A percentile compares a stretch with the other conserved stretches of the same genome.
phyloP scores from a whole-genome alignment of 257 asterid species.

The Buddleja alternifolia region DNA sequence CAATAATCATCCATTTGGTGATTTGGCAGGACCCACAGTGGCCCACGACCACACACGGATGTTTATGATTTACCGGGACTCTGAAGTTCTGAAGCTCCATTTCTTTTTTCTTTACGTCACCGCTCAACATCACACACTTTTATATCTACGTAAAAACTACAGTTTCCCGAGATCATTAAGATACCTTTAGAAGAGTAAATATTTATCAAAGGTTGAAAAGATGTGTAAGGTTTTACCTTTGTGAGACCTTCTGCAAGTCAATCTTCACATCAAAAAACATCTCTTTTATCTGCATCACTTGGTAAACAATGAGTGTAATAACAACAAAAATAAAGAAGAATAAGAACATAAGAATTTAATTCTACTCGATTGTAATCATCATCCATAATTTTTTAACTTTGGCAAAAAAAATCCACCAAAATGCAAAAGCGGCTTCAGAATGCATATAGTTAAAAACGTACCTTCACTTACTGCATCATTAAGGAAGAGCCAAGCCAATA shows the following conservation, averaged over 20 bases:
- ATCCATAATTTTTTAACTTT: background rate
- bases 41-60: too few species aligned
- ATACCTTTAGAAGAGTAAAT: background rate
- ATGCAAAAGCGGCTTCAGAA: background rate
- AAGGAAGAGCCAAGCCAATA: too few species aligned
- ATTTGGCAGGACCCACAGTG: too few species aligned
- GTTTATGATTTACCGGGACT: too few species aligned
- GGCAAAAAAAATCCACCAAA: background rate
- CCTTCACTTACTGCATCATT: too few species aligned
- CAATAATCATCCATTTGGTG: too few species aligned
- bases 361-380: background rate
- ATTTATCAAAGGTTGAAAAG: background rate
- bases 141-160: too few species aligned
- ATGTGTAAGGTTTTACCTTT: background rate
- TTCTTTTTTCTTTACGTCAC: too few species aligned
- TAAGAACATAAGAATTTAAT: too few species aligned
- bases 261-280: background rate
- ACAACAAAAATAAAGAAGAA: too few species aligned
- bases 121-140: too few species aligned
- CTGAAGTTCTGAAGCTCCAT: too few species aligned
- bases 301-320: background rate
- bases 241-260: background rate
- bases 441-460: background rate
- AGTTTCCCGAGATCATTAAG: background rate
- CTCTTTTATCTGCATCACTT: background rate